Percentiles rank a stretch among this genome's conserved stretches.
phyloP scores from a whole-genome alignment of 805 yeast species.

The Spathaspora hagerdaliae region DNA sequence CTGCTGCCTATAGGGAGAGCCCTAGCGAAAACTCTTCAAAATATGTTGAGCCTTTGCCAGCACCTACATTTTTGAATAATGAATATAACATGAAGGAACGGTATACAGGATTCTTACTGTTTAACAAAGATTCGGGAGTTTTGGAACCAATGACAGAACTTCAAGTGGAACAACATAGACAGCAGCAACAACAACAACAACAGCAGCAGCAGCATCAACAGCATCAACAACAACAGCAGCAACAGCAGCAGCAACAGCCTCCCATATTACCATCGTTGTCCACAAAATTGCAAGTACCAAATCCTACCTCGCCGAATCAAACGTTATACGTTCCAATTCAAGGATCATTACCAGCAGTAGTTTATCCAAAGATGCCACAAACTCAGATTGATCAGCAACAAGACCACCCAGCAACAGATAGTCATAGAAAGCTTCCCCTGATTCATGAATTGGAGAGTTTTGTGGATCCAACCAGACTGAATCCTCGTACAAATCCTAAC shows the following conservation, averaged over 20 bases:
- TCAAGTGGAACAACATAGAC: not conserved
- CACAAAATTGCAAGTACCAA: not conserved
- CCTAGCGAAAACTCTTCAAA: not conserved
- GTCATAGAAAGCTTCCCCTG: conserved; percentile 4
- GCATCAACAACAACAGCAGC: not conserved
- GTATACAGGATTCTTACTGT: conserved; percentile 28
- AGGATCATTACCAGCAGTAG: not conserved
- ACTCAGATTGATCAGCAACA: too few relatives aligned
- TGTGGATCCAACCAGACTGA: not conserved
- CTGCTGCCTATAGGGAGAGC: conserved; percentile 4
- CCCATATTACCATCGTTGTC: not conserved
- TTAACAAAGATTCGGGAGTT: conserved; percentile 7
- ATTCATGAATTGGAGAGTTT: conserved; percentile 6
- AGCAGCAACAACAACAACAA: conserved; percentile 5
- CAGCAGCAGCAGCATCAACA: conserved; percentile 6
- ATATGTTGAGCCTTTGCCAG: conserved; percentile 22
- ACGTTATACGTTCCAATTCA: not conserved
- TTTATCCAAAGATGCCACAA: too few relatives aligned
- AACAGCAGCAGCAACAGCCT: conserved; percentile 2
- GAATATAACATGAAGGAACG: conserved; percentile 24
- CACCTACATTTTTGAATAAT: conserved; percentile 25
- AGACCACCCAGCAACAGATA: too few relatives aligned
- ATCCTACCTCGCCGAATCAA: not conserved
- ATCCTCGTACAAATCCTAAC: not conserved
- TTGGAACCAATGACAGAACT: conserved; percentile 11